A percentile compares a stretch with the other conserved stretches of the same genome.
Conservation (phyloP, 441 rosid genomes). For the Erodium texanum region DNA sequence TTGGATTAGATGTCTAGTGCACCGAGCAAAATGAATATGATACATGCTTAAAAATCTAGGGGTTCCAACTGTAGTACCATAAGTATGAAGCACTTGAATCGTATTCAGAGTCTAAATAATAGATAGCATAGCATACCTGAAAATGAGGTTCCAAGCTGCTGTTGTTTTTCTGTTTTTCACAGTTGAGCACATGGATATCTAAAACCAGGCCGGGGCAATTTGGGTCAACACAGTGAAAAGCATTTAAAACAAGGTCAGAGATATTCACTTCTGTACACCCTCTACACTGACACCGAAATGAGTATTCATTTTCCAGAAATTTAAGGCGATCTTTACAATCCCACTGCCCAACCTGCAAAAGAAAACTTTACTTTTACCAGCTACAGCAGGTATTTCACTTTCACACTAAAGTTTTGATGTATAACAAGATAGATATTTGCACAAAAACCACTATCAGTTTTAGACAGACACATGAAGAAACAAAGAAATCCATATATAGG, state of each 20-base stretch:
- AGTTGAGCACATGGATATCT: constrained; percentile 27
- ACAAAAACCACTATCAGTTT: not conserved
- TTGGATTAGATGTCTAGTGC: not conserved
- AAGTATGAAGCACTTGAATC: constrained; percentile 6
- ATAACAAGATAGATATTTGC: not conserved
- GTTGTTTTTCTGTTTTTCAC: constrained; percentile 31
- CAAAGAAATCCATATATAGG: not conserved
- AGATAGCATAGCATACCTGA: constrained; percentile 34
- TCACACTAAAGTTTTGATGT: not conserved
- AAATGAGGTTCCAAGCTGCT: constrained; percentile 25
- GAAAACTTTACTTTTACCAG: constrained; percentile 5
- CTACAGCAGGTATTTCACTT: not conserved
- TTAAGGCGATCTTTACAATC: constrained; percentile 57
- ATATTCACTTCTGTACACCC: constrained; percentile 58
- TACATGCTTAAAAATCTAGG: not conserved
- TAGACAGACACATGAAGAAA: constrained; percentile 1
- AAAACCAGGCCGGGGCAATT: constrained; percentile 64
- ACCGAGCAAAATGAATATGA: not conserved
- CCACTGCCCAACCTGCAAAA: constrained; percentile 70
- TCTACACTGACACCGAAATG: constrained; percentile 55
- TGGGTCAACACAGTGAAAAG: constrained; percentile 46
- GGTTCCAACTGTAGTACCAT: constrained; percentile 8
- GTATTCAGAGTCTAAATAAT: constrained; percentile 11
- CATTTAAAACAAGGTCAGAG: constrained; percentile 62
- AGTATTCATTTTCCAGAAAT: constrained; percentile 65